These are phyloP conservation scores for Tetratostichococcus sp. DNA, from an alignment of 139 green algal species.

Conservation along the genomic window DNA sequence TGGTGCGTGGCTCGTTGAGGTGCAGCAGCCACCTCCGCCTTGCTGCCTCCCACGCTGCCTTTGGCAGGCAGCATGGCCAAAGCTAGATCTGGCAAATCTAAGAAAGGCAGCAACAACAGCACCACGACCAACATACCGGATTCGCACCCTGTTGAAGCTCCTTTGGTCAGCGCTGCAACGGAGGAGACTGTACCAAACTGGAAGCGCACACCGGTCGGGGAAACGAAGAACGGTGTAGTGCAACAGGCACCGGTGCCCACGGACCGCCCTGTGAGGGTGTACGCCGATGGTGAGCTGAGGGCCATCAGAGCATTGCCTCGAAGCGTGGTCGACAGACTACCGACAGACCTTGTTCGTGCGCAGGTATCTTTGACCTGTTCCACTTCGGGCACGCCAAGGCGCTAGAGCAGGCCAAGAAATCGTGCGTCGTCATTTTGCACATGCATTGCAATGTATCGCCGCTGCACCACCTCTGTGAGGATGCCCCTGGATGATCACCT, in stretches of 20 bases:
- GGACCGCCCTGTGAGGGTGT: slow-evolving; percentile 66
- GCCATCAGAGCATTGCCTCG: not conserved
- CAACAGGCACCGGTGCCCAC: not conserved
- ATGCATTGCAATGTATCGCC: no score
- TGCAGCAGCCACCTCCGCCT: no score
- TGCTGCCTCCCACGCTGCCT: no score
- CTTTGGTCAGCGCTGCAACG: not conserved
- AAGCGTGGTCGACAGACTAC: not conserved
- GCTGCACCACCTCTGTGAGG: no score
- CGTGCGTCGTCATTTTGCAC: slow-evolving; percentile 62
- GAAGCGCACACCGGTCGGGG: not conserved
- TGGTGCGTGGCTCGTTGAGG: no score
- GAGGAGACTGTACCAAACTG: slow-evolving; percentile 12
- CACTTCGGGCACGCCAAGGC: slow-evolving; percentile 87
- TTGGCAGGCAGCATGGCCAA: no score
- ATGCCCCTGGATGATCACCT: no score
- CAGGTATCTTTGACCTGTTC: slow-evolving; percentile 89
- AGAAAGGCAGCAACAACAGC: not conserved
- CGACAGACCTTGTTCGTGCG: no score
- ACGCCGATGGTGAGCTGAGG: slow-evolving; percentile 66
- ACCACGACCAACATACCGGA: slow-evolving; percentile 4
- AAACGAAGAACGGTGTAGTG: not conserved
- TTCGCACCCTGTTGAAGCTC: slow-evolving; percentile 10
- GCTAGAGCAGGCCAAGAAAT: slow-evolving; percentile 87
- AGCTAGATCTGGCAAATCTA: not conserved